phyloP scores from a whole-genome alignment of 164 flowering plant species.

The Vitis vinifera region DNA sequence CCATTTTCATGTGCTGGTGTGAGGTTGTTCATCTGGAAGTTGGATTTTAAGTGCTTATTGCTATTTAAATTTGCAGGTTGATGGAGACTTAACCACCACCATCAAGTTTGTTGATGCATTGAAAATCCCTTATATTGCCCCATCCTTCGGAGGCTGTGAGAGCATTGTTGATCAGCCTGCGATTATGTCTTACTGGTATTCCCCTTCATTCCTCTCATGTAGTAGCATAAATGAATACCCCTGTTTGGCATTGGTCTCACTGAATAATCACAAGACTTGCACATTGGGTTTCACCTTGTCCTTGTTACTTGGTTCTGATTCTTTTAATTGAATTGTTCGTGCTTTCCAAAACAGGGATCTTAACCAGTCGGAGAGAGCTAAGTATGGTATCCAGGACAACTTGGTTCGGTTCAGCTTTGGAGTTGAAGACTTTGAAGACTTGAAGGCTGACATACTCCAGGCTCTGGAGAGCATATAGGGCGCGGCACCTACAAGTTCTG shows the following conservation, averaged over 20 bases:
- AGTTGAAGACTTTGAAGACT: conserved; percentile 86
- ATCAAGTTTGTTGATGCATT: conserved; percentile 72
- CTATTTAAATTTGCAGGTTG: conserved; percentile 45
- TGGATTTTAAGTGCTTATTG: neutral
- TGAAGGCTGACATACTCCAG: conserved; percentile 86
- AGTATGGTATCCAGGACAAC: conserved; percentile 84
- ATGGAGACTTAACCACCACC: conserved; percentile 75
- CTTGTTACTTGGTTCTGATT: neutral
- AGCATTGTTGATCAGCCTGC: conserved; percentile 98
- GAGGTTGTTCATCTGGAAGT: neutral
- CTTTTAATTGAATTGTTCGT: neutral
- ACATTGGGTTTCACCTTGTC: neutral
- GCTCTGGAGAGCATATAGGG: conserved; percentile 70
- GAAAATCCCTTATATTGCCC: conserved; percentile 90
- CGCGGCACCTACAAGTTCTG: neutral
- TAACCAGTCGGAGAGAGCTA: conserved; percentile 54
- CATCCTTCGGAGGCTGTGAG: conserved; percentile 98
- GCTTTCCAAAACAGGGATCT: conserved; percentile 68
- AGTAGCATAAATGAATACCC: no score
- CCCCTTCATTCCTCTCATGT: no score
- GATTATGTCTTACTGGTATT: conserved; percentile 95
- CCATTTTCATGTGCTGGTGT: neutral
- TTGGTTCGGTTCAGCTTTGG: conserved; percentile 96
- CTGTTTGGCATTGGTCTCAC: no score
- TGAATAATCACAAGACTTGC: no score